These are phyloP conservation scores for Xerocomus spinulosus DNA, from an alignment of 768 basidiomycete species.

Conservation along the genomic window DNA sequence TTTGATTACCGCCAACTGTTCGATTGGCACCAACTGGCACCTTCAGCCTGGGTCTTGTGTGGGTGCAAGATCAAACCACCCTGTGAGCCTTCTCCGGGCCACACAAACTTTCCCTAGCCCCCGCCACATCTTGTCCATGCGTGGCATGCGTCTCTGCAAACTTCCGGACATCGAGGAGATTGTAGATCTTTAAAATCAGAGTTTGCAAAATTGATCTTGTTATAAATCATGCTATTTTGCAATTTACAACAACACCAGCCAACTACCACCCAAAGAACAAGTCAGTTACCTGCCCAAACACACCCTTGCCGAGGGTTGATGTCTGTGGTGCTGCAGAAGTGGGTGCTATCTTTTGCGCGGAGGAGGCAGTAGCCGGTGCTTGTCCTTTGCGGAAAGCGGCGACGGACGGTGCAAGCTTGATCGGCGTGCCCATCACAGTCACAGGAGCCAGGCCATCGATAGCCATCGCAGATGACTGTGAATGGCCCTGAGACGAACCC, in stretches of 20 bases:
- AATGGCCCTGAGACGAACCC: slow-evolving; percentile 7
- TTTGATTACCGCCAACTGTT: too few relatives aligned
- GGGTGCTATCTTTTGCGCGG: slow-evolving; percentile 22
- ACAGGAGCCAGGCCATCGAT: slow-evolving; percentile 40
- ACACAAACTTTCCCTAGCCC: too few relatives aligned
- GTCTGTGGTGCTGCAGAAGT: slow-evolving; percentile 12
- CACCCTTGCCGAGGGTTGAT: slow-evolving; percentile 47
- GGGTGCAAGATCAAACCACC: too few relatives aligned
- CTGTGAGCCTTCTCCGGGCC: too few relatives aligned
- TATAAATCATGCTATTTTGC: background rate
- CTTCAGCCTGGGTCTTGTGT: too few relatives aligned
- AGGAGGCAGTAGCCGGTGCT: slow-evolving; percentile 13
- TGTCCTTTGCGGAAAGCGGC: slow-evolving; percentile 63
- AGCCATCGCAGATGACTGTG: slow-evolving; percentile 41
- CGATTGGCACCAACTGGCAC: too few relatives aligned
- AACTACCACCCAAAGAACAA: slow-evolving; percentile 77
- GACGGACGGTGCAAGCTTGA: slow-evolving; percentile 66
- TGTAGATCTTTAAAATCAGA: background rate
- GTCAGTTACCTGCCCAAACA: slow-evolving; percentile 74
- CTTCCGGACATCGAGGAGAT: background rate
- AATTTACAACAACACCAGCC: background rate
- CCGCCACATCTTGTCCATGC: too few relatives aligned
- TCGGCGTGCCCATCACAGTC: slow-evolving; percentile 61
- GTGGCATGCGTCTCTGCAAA: too few relatives aligned
- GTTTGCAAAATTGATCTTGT: too few relatives aligned